These are phyloP conservation scores for Phaeosphaeria sp. DNA, from an alignment of 2,329 filamentous ascomycete genomes.

Conservation along the genomic window DNA sequence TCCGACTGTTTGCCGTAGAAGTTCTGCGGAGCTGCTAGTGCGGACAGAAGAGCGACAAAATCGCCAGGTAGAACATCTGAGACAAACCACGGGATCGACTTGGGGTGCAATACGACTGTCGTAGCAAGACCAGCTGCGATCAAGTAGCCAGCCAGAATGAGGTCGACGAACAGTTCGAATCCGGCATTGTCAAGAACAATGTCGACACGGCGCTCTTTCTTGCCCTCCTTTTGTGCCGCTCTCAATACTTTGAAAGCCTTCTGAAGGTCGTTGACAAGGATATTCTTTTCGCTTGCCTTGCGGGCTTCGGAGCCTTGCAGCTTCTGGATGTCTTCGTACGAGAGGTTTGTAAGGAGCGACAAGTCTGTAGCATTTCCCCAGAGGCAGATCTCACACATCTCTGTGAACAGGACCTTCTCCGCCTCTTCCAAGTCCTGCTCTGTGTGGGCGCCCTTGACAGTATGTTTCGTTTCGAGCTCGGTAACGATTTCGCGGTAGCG, in stretches of 20 bases:
- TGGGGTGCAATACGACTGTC: slow-evolving; percentile 86
- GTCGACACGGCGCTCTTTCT: slow-evolving; percentile 77
- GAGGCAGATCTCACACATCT: slow-evolving; percentile 95
- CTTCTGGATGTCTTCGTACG: slow-evolving; percentile 96
- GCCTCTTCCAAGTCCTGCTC: slow-evolving; percentile 66
- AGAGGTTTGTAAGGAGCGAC: slow-evolving; percentile 85
- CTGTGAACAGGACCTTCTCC: slow-evolving; percentile 80
- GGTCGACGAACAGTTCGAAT: slow-evolving; percentile 95
- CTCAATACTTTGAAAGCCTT: slow-evolving; percentile 73
- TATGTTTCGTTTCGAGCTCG: slow-evolving; percentile 66
- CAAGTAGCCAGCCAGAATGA: slow-evolving; percentile 89
- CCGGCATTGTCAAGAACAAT: slow-evolving; percentile 97
- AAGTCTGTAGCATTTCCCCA: slow-evolving; percentile 98
- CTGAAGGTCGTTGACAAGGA: slow-evolving; percentile 84
- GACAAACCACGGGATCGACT: slow-evolving; percentile 97
- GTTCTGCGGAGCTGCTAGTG: slow-evolving; percentile 74
- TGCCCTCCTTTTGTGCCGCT: slow-evolving; percentile 68
- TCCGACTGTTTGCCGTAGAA: slow-evolving; percentile 82
- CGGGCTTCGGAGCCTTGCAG: slow-evolving; percentile 88
- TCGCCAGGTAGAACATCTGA: slow-evolving; percentile 90
- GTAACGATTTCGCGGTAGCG: slow-evolving; percentile 77
- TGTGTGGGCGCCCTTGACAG: slow-evolving; percentile 51
- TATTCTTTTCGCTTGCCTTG: slow-evolving; percentile 88
- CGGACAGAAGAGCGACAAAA: slow-evolving; percentile 81
- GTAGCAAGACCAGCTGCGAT: slow-evolving; percentile 86